A percentile compares a stretch with the other conserved stretches of the same genome.
phyloP scores from a whole-genome alignment of 2,329 filamentous ascomycete species.

The Xylariaceae sp. region DNA sequence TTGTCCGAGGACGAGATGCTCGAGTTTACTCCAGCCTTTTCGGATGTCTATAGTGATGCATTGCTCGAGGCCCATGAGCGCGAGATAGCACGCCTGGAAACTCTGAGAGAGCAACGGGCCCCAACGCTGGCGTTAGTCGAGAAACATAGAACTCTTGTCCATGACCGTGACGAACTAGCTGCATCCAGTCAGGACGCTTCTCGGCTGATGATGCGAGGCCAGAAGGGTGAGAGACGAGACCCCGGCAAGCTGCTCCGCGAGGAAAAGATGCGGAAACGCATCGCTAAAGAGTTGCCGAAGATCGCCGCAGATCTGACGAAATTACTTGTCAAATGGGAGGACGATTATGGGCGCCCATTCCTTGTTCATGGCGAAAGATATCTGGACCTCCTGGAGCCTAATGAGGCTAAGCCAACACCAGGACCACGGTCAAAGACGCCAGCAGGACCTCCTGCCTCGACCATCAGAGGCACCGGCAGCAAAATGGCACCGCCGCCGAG shows the following conservation, averaged over 20 bases:
- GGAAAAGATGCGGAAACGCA: conserved; percentile 98
- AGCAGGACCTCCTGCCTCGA: conserved; percentile 54
- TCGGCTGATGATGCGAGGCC: conserved; percentile 83
- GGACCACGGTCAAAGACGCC: conserved; percentile 75
- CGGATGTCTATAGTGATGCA: conserved; percentile 94
- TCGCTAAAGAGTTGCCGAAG: conserved; percentile 93
- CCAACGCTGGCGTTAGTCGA: conserved; percentile 82
- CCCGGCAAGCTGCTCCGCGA: conserved; percentile 90
- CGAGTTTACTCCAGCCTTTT: conserved; percentile 94
- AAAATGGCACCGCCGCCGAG: conserved; percentile 33
- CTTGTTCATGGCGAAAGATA: conserved; percentile 90
- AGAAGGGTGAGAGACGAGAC: conserved; percentile 91
- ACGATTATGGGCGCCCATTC: conserved; percentile 91
- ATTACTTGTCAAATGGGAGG: conserved; percentile 82
- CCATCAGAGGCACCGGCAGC: conserved; percentile 34
- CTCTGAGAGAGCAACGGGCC: conserved; percentile 80
- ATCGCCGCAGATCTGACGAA: conserved; percentile 80
- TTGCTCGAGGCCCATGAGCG: conserved; percentile 91
- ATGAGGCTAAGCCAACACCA: conserved; percentile 55
- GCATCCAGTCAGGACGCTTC: conserved; percentile 93
- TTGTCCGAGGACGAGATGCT: conserved; percentile 99
- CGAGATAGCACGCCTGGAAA: conserved; percentile 79
- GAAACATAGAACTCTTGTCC: conserved; percentile 75
- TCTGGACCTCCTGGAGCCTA: conserved; percentile 74
- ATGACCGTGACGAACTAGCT: conserved; percentile 83